Conservation (phyloP, 225 moss, liverwort and hornwort genomes). For the Pleurozium schreberi region DNA sequence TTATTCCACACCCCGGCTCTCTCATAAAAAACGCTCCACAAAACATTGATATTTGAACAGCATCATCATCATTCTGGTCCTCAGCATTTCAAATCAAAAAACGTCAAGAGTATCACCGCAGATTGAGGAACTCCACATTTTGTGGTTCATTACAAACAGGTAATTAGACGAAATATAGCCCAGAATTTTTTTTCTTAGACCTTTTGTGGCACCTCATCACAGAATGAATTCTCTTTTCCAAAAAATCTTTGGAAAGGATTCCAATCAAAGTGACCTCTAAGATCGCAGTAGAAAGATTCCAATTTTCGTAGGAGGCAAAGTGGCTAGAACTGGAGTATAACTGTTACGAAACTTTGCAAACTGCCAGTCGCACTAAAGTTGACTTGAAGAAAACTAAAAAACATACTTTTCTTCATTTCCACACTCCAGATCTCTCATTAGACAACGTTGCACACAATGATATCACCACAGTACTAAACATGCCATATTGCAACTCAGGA, state of each 20-base stretch:
- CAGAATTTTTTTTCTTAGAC: not conserved
- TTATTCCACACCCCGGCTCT: not conserved
- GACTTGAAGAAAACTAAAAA: not conserved
- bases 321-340: not conserved
- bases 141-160: not conserved
- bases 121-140: not conserved
- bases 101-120: not conserved
- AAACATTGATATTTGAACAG: not conserved
- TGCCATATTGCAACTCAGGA: not conserved
- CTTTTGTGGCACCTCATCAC: not conserved
- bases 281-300: not conserved
- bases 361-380: not conserved
- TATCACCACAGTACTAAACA: not conserved
- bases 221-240: not conserved
- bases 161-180: not conserved
- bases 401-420: not conserved
- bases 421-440: not conserved
- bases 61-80: not conserved
- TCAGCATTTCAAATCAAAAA: not conserved
- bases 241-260: not conserved
- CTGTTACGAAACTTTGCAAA: not conserved
- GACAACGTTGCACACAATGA: not conserved
- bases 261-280: not conserved
- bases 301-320: not conserved
- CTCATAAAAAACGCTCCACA: not conserved